phyloP scores from a whole-genome alignment of 305 asterid species.

The Rubia balearica region DNA sequence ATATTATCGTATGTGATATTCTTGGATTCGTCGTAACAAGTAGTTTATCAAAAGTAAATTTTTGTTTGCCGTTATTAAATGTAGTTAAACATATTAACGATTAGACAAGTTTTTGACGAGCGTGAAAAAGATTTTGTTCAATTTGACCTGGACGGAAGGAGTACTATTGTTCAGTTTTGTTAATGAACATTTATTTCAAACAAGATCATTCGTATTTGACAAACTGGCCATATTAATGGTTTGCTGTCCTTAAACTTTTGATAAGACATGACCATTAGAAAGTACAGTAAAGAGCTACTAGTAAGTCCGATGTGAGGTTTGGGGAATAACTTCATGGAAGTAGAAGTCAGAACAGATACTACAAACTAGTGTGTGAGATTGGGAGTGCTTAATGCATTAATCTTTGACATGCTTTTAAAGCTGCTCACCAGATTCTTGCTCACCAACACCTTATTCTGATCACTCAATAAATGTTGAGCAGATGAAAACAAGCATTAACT shows the following conservation, averaged over 20 bases:
- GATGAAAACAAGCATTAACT: constrained; percentile 10
- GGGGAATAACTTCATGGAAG: neutral
- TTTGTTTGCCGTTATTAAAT: too few relatives aligned
- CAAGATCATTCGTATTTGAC: too few relatives aligned
- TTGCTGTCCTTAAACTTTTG: neutral
- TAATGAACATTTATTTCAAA: too few relatives aligned
- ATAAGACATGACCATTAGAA: neutral
- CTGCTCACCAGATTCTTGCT: constrained; percentile 17
- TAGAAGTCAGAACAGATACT: neutral
- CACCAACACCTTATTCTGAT: constrained; percentile 1
- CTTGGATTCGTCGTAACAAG: too few relatives aligned
- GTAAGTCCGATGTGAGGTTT: neutral
- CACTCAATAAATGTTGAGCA: constrained; percentile 14
- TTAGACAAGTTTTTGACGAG: too few relatives aligned
- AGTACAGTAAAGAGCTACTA: neutral
- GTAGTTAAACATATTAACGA: too few relatives aligned
- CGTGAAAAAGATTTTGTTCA: too few relatives aligned
- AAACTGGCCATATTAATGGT: neutral
- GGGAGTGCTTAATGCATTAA: constrained; percentile 1
- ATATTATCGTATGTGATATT: too few relatives aligned
- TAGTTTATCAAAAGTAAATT: too few relatives aligned
- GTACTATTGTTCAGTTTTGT: too few relatives aligned
- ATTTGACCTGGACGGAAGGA: too few relatives aligned
- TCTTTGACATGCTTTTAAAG: constrained; percentile 3
- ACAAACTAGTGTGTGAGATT: neutral